These are phyloP conservation scores for Endotrypanum monterogeii DNA, from an alignment of 208 protist genomes.

Conservation along the genomic window DNA sequence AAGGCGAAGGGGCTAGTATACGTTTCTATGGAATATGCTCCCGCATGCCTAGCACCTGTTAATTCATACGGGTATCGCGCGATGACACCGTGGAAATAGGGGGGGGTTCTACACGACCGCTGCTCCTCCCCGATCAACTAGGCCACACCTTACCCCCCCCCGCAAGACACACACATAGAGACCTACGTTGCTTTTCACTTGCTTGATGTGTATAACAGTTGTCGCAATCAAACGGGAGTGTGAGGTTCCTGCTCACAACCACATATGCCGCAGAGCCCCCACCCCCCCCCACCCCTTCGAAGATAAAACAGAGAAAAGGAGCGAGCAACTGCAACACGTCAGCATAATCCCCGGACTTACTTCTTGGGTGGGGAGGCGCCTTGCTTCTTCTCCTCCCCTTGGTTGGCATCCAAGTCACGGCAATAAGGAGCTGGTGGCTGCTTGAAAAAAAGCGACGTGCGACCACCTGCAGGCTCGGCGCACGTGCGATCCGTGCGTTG, in stretches of 20 bases:
- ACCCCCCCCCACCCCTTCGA: no score
- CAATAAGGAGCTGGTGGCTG: constrained; percentile 84
- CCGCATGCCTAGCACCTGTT: no score
- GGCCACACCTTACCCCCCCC: not conserved
- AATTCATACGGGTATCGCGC: no score
- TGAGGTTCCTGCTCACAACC: not conserved
- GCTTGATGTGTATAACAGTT: not conserved
- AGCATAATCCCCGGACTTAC: constrained; percentile 4
- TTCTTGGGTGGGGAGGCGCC: constrained; percentile 29
- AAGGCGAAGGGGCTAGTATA: no score
- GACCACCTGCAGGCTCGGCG: constrained; percentile 78
- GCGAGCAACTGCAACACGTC: not conserved
- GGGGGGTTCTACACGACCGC: no score
- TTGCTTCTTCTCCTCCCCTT: constrained; percentile 52
- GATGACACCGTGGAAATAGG: no score
- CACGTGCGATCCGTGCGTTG: constrained; percentile 68
- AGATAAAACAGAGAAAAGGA: constrained; percentile 11
- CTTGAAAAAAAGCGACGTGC: constrained; percentile 87
- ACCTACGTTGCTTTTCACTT: not conserved
- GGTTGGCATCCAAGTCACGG: constrained; percentile 79
- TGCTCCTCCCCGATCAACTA: not conserved
- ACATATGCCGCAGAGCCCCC: no score
- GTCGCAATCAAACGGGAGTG: not conserved
- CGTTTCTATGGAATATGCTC: no score
- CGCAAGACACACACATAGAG: no score